Percentiles rank a stretch among this genome's conserved stretches.
phyloP scores from a whole-genome alignment of 2,329 filamentous ascomycete genomes.

The Pseudogymnoascus sp. region DNA sequence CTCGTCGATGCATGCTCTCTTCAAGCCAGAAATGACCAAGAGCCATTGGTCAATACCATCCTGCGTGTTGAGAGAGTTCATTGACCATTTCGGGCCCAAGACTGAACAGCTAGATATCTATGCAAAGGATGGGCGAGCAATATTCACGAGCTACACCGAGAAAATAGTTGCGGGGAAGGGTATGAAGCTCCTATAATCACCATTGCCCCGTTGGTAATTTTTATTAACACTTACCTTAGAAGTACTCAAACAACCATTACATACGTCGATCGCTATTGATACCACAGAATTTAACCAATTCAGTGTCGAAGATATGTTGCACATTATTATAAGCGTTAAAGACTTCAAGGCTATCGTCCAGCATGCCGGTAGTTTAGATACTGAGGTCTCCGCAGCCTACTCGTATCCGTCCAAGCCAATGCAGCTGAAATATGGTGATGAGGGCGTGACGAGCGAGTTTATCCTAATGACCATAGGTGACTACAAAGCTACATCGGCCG shows the following conservation, averaged over 20 bases:
- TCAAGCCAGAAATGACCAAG: conserved; percentile 54
- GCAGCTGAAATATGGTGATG: conserved; percentile 60
- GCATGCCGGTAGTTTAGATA: conserved; percentile 61
- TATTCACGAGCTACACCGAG: conserved; percentile 75
- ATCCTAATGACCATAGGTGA: conserved; percentile 77
- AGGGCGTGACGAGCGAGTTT: conserved; percentile 65
- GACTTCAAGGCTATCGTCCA: conserved; percentile 73
- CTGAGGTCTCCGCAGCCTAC: conserved; percentile 59
- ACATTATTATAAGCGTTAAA: conserved; percentile 73
- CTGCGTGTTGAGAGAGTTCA: conserved; percentile 60
- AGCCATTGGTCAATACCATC: conserved; percentile 68
- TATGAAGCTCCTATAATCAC: conserved; percentile 24
- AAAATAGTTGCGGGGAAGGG: conserved; percentile 63
- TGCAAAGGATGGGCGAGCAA: conserved; percentile 57
- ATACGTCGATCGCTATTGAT: conserved; percentile 70
- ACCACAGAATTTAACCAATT: conserved; percentile 70
- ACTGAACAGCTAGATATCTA: conserved; percentile 76
- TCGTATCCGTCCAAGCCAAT: conserved; percentile 63
- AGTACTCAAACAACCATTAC: conserved; percentile 69
- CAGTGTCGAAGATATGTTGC: conserved; percentile 62
- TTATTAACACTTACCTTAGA: conserved; percentile 36
- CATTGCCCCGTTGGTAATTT: conserved; percentile 13
- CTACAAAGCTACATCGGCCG: conserved; percentile 26
- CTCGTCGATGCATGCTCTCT: conserved; percentile 68
- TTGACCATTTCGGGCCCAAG: conserved; percentile 72